phyloP scores from a whole-genome alignment of 106 monocot species.

The Narthecium ossifragum region DNA sequence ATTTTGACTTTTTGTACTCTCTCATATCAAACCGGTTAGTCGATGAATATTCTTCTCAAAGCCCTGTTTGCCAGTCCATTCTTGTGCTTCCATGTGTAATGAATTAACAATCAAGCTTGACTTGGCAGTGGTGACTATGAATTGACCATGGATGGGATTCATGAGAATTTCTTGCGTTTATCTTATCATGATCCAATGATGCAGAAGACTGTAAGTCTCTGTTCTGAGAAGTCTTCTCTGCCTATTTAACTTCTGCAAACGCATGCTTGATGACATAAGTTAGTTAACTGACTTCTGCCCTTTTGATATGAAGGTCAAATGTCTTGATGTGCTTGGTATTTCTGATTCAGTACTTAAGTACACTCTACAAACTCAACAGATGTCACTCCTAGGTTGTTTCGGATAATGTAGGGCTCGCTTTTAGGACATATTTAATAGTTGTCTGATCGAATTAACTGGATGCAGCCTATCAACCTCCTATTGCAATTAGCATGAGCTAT shows the following conservation, averaged over 20 bases:
- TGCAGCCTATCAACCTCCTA: conserved; percentile 77
- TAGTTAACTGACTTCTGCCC: background rate
- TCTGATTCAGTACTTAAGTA: conserved; percentile 69
- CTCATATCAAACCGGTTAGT: conserved; percentile 78
- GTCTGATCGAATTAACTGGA: no score
- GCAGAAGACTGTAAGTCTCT: conserved; percentile 73
- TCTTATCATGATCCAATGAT: conserved; percentile 91
- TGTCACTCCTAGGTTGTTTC: conserved; percentile 63
- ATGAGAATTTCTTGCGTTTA: conserved; percentile 79
- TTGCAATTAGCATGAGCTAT: conserved; percentile 45
- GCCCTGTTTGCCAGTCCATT: background rate
- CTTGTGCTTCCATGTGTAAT: background rate
- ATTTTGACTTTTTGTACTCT: conserved; percentile 61
- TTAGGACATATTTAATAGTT: background rate
- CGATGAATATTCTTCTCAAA: background rate
- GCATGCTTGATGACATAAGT: background rate
- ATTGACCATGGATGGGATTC: conserved; percentile 95
- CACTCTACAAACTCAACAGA: conserved; percentile 68
- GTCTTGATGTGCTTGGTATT: conserved; percentile 68
- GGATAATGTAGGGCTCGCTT: background rate
- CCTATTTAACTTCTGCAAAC: background rate
- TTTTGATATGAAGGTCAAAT: conserved; percentile 47
- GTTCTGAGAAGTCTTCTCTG: conserved; percentile 4
- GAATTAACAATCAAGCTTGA: conserved; percentile 7
- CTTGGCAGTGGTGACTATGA: conserved; percentile 89